A percentile compares a stretch with the other conserved stretches of the same genome.
phyloP scores from a whole-genome alignment of 768 basidiomycete species.

The Leucogyrophana mollusca region DNA sequence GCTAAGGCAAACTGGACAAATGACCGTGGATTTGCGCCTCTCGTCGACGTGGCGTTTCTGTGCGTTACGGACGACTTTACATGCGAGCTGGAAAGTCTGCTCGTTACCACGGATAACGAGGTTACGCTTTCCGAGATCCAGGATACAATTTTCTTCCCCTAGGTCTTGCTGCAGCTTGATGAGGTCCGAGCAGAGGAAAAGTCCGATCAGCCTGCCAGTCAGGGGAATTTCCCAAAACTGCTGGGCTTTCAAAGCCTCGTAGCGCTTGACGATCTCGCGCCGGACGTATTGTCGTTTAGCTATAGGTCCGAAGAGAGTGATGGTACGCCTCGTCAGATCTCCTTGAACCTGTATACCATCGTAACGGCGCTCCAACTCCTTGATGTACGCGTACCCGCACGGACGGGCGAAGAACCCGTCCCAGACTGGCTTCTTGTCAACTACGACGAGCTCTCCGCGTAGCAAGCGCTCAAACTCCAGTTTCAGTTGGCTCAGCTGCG shows the following conservation, averaged over 20 bases:
- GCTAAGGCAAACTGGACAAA: conserved; percentile 73
- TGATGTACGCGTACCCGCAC: conserved; percentile 45
- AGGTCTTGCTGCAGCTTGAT: conserved; percentile 43
- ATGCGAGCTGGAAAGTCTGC: conserved; percentile 29
- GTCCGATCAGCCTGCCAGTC: conserved; percentile 41
- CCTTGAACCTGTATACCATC: conserved; percentile 43
- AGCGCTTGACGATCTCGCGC: conserved; percentile 44
- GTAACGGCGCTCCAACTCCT: conserved; percentile 37
- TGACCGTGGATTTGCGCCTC: conserved; percentile 13
- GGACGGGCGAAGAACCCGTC: conserved; percentile 55
- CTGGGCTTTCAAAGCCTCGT: conserved; percentile 42
- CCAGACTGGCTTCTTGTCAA: conserved; percentile 58
- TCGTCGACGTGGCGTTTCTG: conserved; percentile 29
- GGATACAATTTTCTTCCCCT: conserved; percentile 54
- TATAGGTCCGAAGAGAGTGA: conserved; percentile 57
- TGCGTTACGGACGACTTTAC: conserved; percentile 41
- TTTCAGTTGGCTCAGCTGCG: conserved; percentile 55
- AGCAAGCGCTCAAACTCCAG: conserved; percentile 58
- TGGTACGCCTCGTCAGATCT: conserved; percentile 37
- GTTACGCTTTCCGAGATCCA: conserved; percentile 40
- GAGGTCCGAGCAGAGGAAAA: conserved; percentile 48
- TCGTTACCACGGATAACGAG: conserved; percentile 61
- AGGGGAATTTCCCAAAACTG: conserved; percentile 46
- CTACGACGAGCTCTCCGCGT: conserved; percentile 55
- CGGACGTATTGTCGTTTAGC: conserved; percentile 39